Conservation (phyloP, 441 rosid genomes). For the Mallotus repandus region DNA sequence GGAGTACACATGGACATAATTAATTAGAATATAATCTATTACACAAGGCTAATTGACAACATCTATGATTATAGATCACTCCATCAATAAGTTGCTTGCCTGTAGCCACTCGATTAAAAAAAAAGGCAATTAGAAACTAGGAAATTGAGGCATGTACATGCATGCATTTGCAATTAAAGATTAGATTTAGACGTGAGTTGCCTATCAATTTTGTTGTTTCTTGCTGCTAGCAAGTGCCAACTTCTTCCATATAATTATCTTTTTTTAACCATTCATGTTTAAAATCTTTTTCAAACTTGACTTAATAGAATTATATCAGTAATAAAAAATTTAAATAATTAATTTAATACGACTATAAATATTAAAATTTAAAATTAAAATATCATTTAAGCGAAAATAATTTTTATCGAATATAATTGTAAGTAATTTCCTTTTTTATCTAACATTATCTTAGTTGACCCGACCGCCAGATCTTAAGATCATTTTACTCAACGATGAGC, state of each 20-base stretch:
- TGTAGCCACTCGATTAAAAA: background rate
- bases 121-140: background rate
- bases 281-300: too few relatives aligned
- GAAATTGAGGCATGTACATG: background rate
- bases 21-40: background rate
- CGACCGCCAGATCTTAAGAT: background rate
- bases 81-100: too few relatives aligned
- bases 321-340: too few relatives aligned
- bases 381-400: too few relatives aligned
- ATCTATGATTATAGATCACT: background rate
- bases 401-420: too few relatives aligned
- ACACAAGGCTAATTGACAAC: background rate
- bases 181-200: background rate
- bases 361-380: too few relatives aligned
- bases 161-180: slow-evolving; percentile 1
- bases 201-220: background rate
- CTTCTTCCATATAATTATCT: background rate
- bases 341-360: too few relatives aligned
- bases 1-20: background rate
- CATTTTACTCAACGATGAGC: too few relatives aligned
- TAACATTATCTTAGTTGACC: too few relatives aligned
- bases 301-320: too few relatives aligned
- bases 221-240: slow-evolving; percentile 5
- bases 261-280: background rate
- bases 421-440: too few relatives aligned